phyloP scores from a whole-genome alignment of 1,284 basidiomycete species.

The Caloboletus firmus region DNA sequence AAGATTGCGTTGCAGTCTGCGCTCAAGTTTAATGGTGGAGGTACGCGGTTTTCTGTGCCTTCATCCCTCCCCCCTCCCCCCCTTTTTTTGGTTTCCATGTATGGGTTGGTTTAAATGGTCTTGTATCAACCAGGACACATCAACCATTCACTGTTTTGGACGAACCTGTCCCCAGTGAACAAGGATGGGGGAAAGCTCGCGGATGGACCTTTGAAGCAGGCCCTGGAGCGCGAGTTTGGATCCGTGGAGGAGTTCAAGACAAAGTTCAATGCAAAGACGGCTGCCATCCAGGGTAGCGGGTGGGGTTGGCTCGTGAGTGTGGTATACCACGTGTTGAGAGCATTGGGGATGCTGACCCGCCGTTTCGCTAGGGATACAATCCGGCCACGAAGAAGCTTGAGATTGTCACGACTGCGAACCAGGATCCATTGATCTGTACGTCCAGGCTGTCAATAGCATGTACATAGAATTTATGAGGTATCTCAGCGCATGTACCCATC shows the following conservation, averaged over 20 bases:
- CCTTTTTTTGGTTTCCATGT: not conserved
- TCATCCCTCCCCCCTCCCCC: accelerated
- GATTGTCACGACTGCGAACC: slow-evolving; percentile 90
- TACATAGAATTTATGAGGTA: slow-evolving; percentile 5
- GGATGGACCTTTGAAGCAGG: slow-evolving; percentile 76
- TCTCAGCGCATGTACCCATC: slow-evolving; percentile 78
- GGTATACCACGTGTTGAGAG: not conserved
- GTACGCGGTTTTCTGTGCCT: slow-evolving; percentile 40
- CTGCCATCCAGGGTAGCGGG: slow-evolving; percentile 93
- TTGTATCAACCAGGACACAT: slow-evolving; percentile 61
- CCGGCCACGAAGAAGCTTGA: slow-evolving; percentile 74
- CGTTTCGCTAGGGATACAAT: slow-evolving; percentile 64
- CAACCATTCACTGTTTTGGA: slow-evolving; percentile 97
- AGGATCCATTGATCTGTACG: slow-evolving; percentile 87
- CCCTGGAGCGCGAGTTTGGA: slow-evolving; percentile 85
- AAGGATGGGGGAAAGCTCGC: slow-evolving; percentile 65
- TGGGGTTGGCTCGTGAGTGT: slow-evolving; percentile 91
- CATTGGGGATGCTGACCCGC: not conserved
- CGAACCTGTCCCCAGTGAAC: slow-evolving; percentile 78
- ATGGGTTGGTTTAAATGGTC: not conserved
- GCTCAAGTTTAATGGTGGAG: slow-evolving; percentile 91
- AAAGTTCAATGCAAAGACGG: slow-evolving; percentile 85
- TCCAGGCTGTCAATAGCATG: not conserved
- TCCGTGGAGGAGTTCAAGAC: slow-evolving; percentile 82
- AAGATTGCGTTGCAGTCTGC: slow-evolving; percentile 84